Base-by-base conservation (phyloP, 1,139 yeast species). In the Candida sp. region DNA sequence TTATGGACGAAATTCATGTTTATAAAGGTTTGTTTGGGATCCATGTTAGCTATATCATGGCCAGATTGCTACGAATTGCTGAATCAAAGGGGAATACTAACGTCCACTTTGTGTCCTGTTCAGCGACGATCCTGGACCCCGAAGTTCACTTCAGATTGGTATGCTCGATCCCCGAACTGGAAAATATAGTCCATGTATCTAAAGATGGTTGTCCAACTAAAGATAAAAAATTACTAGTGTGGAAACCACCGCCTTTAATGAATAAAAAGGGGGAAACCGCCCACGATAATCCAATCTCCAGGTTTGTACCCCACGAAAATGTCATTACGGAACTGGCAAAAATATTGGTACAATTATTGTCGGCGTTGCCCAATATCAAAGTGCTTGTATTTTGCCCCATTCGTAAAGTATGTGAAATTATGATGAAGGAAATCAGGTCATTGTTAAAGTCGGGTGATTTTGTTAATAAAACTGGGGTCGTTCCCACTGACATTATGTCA, bases 11-110 rank as follows among this genome's bases (percentile, higher is more conserved):
- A 60, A 67, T 95, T 41, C 99, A 93, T 60, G 83, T 86, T 36
- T 95, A 93, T 61, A 83, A 81, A 49, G 97, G 97, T 0, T 72
- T 89, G 0, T 93, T 93, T 68, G 99, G 99, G 0, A 81, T 95
- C 0, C 91, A 93, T 64, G 97, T 93, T 0, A 85, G 96, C 2
- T 73, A 85, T 46, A 84, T 93, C 0, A 80, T 93, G 84, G 73
- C 96, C 41, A 64, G 99, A 40, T 64, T 93, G 33, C 43, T 50
- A 27, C 43, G 69, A 42, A 47, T 63, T 0, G 48, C 39, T 23
- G 48, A 46, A 6, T 37, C 3, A 5, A 30, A 37, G 7, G 39
- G 39, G 1, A 40, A 44, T 30, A 40, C 44, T 23, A 48, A 64
- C 1, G 54, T 87, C 36, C 78, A 76, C 45, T 88, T 87, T 55